Percentiles rank a stretch among this genome's conserved stretches.
Conservation (phyloP, 1,139 yeast genomes). For the Debaryomyces fabryi region DNA sequence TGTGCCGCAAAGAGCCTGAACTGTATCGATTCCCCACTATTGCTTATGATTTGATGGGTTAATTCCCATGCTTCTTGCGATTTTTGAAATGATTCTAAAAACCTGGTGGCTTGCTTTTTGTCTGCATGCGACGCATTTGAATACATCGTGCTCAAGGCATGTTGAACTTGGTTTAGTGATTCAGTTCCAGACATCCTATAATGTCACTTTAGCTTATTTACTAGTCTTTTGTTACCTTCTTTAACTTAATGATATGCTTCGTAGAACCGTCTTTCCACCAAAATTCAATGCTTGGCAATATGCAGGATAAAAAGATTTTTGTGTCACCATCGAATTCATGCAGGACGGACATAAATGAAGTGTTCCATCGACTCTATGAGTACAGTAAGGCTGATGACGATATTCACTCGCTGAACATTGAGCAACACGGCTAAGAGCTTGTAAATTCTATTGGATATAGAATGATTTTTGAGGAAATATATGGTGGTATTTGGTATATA, state of each 20-base stretch:
- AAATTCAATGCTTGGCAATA: neutral
- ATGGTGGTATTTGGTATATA: neutral
- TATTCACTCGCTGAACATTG: neutral
- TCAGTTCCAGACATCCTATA: constrained; percentile 12
- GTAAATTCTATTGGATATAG: neutral
- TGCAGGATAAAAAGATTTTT: neutral
- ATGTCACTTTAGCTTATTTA: constrained; percentile 1
- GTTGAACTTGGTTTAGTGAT: constrained; percentile 29
- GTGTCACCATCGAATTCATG: neutral
- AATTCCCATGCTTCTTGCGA: constrained; percentile 70
- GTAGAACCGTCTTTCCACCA: neutral
- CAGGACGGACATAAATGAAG: neutral
- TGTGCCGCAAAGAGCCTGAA: constrained; percentile 86
- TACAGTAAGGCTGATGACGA: neutral
- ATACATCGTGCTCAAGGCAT: constrained; percentile 67
- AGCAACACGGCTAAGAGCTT: neutral
- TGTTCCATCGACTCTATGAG: neutral
- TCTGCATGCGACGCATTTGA: constrained; percentile 51
- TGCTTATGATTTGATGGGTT: constrained; percentile 38
- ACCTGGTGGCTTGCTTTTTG: constrained; percentile 65
- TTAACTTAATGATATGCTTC: neutral
- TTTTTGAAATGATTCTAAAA: constrained; percentile 80
- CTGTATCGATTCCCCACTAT: constrained; percentile 39
- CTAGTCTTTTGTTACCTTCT: neutral
- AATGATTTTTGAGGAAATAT: no score